Evolutionary conservation across 768 basidiomycete species (phyloP), one percentile per base, ranked within the genome.

Genomic region (Pleurotus platypus): DNA sequence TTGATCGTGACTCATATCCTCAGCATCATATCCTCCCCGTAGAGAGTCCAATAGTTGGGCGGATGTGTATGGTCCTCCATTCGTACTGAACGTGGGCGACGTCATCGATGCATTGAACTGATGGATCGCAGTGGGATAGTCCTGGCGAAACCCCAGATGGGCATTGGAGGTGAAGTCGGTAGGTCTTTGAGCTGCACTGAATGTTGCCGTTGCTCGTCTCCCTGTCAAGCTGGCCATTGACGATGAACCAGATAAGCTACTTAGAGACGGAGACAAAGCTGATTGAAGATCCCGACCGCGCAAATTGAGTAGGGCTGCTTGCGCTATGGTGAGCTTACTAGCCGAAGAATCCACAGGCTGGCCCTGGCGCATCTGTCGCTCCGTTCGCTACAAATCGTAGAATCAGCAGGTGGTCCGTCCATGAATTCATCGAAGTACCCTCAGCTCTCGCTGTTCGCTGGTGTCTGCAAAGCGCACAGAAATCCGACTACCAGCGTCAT

Each of bases 401-500:
- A 5, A 55, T 27, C 45, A 43, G 42, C 9, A 27, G 39, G 55
- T 48, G 24, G 40, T 15, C 45, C 30, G 46, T n/a, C 35, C 54
- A 16, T 38, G 39, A 13, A 58, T 35, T n/a, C 24, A 59, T n/a
- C 58, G 53, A 78, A 85, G 37, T 51, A 89, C 89, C 64, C 90
- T 75, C 45, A 92, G 71, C 63, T 92, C 89, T 55, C 90, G 72
- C 66, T 92, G 89, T 64, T 91, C 90, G 9, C 78, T 74, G 7
- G 85, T 89, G 65, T 92, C 89, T 12, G 89, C 89, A 64, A 91
- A 91, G 38, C 90, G 76, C 15, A 91, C 90, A 4, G 86, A 88
- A 56, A 92, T 89, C 49, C 90, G 72, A 64, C 87, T 86, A 13
- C 89, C 89, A 9, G 81, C 68, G 59, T 92, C 90, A 59, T 89